Base-by-base conservation (phyloP, 1,284 basidiomycete species). In the Fomitopsis betulina region DNA sequence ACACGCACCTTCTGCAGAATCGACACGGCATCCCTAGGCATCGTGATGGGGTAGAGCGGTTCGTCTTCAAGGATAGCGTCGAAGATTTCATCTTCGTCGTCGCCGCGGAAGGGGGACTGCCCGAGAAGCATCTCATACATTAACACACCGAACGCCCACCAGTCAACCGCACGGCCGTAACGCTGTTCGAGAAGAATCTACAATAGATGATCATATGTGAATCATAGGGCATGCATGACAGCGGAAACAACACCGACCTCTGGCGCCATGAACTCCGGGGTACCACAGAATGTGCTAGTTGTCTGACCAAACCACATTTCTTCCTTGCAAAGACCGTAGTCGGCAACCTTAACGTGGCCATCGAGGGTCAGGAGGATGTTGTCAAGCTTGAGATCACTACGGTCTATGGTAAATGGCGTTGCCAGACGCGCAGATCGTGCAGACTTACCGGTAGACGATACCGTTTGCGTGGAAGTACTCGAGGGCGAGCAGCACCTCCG, bases 61-160 rank as follows among this genome's bases (percentile, higher is more conserved):
- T 99, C 97, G 72, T 99, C 97, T 73, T 99, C 97, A 55, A 99
- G 76, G 68, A 99, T 99, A 40, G 97, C 97, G 73, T 99, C 97
- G 71, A 99, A 99, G 64, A 99, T 99, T 79, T 99, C 97, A 72
- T 99, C 97, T 73, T 99, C 97, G 67, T 99, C 97, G 68, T 99
- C 97, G 58, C 97, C 97, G 55, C 96, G 89, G 88, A 99, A 99
- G 2, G 97, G 97, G 15, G 96, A 98, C 76, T 99, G 97, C 42
- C 97, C 97, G 32, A 99, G 82, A 57, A 99, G 78, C 97, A 99
- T 99, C 76, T 99, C 97, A 72, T 99, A 99, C 50, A 94, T 98
- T 66, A 99, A 76, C 8, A 99, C 96, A 63, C 97, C 97, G 71
- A 99, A 99, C 8, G 97, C 97, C 97, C 97, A 99, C 97, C 97